Evolutionary conservation across 73 alveolate species (phyloP).

Genomic region (Urostyla sp.): DNA sequence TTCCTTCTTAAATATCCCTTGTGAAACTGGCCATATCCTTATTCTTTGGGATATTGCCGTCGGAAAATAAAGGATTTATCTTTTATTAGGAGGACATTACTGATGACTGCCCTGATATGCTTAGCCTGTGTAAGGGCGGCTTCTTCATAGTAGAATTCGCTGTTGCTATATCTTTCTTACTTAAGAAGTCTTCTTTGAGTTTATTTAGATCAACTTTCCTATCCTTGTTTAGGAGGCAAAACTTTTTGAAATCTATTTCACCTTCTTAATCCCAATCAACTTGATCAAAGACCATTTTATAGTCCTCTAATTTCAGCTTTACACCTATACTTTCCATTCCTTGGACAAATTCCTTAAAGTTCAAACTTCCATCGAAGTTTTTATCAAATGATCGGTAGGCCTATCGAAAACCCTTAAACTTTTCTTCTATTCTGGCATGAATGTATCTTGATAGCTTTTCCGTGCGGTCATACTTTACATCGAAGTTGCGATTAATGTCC

Average conservation of each 20-base stretch:
- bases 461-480: neutral
- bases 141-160: neutral
- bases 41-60: constrained; percentile 54
- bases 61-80: constrained; percentile 36
- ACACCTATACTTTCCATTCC: constrained; percentile 62
- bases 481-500: constrained; percentile 20
- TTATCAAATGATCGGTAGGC: constrained; percentile 64
- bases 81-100: neutral
- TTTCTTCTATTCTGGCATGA: constrained; percentile 60
- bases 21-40: constrained; percentile 37
- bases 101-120: neutral
- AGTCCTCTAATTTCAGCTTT: constrained; percentile 44
- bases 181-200: constrained; percentile 4
- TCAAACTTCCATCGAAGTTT: constrained; percentile 52
- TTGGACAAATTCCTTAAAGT: constrained; percentile 55
- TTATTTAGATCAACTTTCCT: neutral
- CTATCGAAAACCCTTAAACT: constrained; percentile 37
- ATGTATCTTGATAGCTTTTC: constrained; percentile 33
- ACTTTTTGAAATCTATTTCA: constrained; percentile 54
- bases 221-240: constrained; percentile 59
- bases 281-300: constrained; percentile 44
- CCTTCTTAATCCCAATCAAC: constrained; percentile 48
- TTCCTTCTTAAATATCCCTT: neutral
- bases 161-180: neutral
- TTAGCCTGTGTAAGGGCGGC: constrained; percentile 47